Base-by-base conservation (phyloP, 345 rosid genomes). In the Passiflora organensis region DNA sequence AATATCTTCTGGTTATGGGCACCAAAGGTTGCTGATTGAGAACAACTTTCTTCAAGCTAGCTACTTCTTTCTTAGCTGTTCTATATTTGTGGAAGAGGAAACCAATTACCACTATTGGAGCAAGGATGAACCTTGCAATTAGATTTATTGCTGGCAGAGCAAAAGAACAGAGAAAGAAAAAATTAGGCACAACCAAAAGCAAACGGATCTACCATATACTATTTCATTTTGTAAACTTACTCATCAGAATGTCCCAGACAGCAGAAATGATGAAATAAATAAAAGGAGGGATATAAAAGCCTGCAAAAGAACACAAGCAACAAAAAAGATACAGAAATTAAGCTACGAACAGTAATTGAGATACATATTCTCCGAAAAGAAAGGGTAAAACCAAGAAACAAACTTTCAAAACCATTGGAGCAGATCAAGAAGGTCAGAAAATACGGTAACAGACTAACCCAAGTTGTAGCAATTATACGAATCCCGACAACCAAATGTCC, bases 401-500 rank as follows among this genome's bases (percentile, higher is more conserved):
- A 22, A 47, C 0, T 23, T 23, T n/a, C n/a, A n/a, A n/a, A n/a
- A n/a, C 38, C 20, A 28, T 18, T 38, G 11, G 16, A 50, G 21
- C 48, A 55, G 14, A 55, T 52, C 6, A 45, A 43, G 21, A 36
- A 34, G 57, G 19, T 43, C 12, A 22, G 15, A 23, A 10, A 18
- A 4, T 6, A 13, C 6, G 28, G 1, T 16, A 16, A 17, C n/a
- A 44, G 2, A 20, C 34, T 32, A 23, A 59, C 70, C 66, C 60
- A 60, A 32, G 12, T 17, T 22, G 28, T 52, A 13, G 25, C 76
- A 71, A 38, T 13, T 36, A 52, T 28, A 57, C 3, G 71, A 73
- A 64, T 66, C 39, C 60, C 74, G 55, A 55, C 81, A 77, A 60
- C 56, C 76, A 28, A 64, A 48, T 4, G 76, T 67, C 82, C 82